These are phyloP conservation scores for Wickerhamomyces canadensis DNA, from an alignment of 805 yeast genomes.

Conservation along the genomic window DNA sequence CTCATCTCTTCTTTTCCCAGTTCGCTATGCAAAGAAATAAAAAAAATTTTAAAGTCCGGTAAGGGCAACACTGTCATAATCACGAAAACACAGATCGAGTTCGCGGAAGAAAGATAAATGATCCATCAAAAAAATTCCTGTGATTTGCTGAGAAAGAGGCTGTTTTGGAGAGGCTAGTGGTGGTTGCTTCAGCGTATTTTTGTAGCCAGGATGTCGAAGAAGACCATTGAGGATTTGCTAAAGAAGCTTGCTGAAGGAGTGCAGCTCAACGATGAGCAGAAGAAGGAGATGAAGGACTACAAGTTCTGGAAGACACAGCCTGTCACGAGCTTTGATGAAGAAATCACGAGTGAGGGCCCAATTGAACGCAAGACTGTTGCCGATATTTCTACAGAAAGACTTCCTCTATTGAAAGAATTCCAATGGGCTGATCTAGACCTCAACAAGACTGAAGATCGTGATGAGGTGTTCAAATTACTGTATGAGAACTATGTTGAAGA, in stretches of 20 bases:
- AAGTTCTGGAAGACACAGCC: slow-evolving; percentile 99
- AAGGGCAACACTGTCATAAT: background rate
- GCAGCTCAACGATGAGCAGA: slow-evolving; percentile 49
- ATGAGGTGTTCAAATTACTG: slow-evolving; percentile 73
- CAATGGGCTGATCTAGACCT: slow-evolving; percentile 86
- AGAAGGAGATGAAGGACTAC: slow-evolving; percentile 79
- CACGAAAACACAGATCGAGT: too few relatives aligned
- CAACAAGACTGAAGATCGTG: slow-evolving; percentile 47
- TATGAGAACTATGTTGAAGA: slow-evolving; percentile 95
- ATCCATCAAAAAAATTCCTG: too few relatives aligned
- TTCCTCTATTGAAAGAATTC: slow-evolving; percentile 63
- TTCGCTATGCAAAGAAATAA: background rate
- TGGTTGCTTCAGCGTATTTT: too few relatives aligned
- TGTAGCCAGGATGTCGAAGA: slow-evolving; percentile 24
- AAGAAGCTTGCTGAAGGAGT: slow-evolving; percentile 27
- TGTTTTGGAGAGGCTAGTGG: too few relatives aligned
- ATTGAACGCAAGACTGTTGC: slow-evolving; percentile 70
- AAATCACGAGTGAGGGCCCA: slow-evolving; percentile 68
- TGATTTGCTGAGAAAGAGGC: too few relatives aligned
- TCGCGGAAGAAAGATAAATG: too few relatives aligned
- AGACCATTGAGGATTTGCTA: slow-evolving; percentile 55
- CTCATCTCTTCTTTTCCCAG: slow-evolving; percentile 11
- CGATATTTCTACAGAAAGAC: slow-evolving; percentile 67
- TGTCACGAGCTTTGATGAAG: slow-evolving; percentile 71
- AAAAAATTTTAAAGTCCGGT: background rate